Percentiles rank a stretch among this genome's conserved stretches.
phyloP scores from a whole-genome alignment of 768 basidiomycete species.

The Panaeolus cyanescens region DNA sequence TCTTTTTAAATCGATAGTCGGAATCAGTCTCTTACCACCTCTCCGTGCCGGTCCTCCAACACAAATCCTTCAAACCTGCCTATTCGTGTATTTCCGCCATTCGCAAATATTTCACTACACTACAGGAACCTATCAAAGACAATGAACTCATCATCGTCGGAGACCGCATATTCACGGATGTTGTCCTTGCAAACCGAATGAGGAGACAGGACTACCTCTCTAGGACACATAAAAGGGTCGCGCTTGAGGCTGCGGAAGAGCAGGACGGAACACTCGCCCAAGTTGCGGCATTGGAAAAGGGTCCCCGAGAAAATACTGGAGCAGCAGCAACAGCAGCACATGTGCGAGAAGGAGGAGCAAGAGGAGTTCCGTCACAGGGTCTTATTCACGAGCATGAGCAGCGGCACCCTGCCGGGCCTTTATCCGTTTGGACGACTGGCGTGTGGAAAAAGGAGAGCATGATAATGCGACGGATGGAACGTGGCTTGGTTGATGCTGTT shows the following conservation, averaged over 20 bases:
- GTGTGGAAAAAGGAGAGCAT: constrained; percentile 71
- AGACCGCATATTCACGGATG: constrained; percentile 91
- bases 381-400: neutral
- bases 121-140: constrained; percentile 54
- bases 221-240: constrained; percentile 10
- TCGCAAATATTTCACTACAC: constrained; percentile 71
- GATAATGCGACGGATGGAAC: constrained; percentile 63
- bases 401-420: constrained; percentile 40
- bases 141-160: constrained; percentile 82
- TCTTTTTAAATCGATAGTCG: constrained; percentile 59
- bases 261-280: constrained; percentile 20
- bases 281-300: constrained; percentile 23
- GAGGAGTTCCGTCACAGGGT: constrained; percentile 6
- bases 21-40: constrained; percentile 83
- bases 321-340: neutral
- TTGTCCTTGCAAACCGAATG: constrained; percentile 84
- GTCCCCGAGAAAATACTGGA: constrained; percentile 7
- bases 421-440: constrained; percentile 71
- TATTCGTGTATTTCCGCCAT: constrained; percentile 75
- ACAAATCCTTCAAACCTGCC: constrained; percentile 77
- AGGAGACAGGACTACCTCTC: constrained; percentile 21
- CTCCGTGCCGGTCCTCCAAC: constrained; percentile 79
- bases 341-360: constrained; percentile 6
- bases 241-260: constrained; percentile 18
- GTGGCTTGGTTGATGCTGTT: constrained; percentile 45